Conservation (phyloP, 306 rosid genomes). For the Trifolium repens region DNA sequence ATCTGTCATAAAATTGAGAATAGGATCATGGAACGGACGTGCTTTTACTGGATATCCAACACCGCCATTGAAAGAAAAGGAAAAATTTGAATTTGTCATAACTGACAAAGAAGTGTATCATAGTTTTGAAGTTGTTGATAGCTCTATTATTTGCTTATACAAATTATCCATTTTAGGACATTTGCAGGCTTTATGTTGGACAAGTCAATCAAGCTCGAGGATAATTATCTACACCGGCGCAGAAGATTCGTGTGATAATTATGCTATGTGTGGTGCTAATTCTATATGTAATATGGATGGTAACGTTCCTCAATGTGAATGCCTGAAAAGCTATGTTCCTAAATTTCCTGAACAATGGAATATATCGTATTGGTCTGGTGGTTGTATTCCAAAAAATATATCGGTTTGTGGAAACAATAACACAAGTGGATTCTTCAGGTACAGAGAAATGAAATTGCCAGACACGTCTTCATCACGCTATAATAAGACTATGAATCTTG, state of each 20-base stretch:
- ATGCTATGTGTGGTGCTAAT: slow-evolving; percentile 28
- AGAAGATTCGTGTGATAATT: slow-evolving; percentile 20
- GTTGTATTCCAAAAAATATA: too few relatives aligned
- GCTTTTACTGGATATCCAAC: too few relatives aligned
- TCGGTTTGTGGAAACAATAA: not conserved
- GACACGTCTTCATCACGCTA: too few relatives aligned
- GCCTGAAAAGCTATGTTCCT: not conserved
- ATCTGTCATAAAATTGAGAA: too few relatives aligned
- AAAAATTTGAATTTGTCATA: slow-evolving; percentile 13
- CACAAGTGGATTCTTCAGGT: not conserved
- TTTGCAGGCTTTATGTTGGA: not conserved
- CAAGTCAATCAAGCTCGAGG: not conserved
- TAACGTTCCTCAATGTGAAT: not conserved
- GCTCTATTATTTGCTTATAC: not conserved
- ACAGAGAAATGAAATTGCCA: too few relatives aligned
- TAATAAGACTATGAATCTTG: too few relatives aligned
- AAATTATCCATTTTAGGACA: slow-evolving; percentile 12
- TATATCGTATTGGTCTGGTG: too few relatives aligned
- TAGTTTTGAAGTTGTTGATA: slow-evolving; percentile 7
- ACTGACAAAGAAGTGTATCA: slow-evolving; percentile 34
- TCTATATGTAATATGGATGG: slow-evolving; percentile 30
- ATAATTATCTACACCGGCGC: not conserved
- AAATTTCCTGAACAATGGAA: too few relatives aligned
- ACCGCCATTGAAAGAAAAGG: not conserved
- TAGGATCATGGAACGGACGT: too few relatives aligned